phyloP scores from a whole-genome alignment of 257 asterid genomes.

The Gynochthodes officinalis region DNA sequence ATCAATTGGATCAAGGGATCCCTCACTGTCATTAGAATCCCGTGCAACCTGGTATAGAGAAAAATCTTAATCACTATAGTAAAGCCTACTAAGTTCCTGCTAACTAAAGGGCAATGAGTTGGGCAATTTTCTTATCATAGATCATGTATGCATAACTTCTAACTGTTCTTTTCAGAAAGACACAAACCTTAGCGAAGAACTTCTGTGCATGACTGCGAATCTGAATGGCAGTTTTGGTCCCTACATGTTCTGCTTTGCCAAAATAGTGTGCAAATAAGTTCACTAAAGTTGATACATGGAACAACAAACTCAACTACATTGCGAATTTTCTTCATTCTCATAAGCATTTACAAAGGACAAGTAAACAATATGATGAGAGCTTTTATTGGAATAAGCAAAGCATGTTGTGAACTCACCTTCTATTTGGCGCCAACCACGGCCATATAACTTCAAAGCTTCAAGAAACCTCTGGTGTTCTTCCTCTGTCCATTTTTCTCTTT shows the following conservation, averaged over 20 bases:
- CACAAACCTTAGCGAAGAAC: conserved; percentile 64
- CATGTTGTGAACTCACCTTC: conserved; percentile 55
- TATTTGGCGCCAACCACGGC: conserved; percentile 90
- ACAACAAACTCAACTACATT: background rate
- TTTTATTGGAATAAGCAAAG: conserved; percentile 21
- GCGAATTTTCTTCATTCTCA: background rate
- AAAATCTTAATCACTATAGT: conserved; percentile 10
- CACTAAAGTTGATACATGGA: background rate
- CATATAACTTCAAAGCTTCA: conserved; percentile 75
- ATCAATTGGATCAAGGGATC: conserved; percentile 43
- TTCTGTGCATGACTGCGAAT: conserved; percentile 95
- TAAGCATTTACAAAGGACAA: background rate
- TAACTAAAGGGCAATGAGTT: background rate
- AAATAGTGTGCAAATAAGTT: conserved; percentile 13
- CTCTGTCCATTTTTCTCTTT: conserved; percentile 83
- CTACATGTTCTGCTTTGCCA: conserved; percentile 60
- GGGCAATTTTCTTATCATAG: background rate
- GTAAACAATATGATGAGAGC: conserved; percentile 9
- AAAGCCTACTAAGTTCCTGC: background rate
- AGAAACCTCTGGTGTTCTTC: conserved; percentile 79
- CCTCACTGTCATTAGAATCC: conserved; percentile 54
- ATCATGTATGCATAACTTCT: background rate
- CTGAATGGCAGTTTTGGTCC: conserved; percentile 83
- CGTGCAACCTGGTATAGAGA: conserved; percentile 38
- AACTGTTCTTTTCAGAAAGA: background rate